Conservation (phyloP, 148 eudicot genomes). For the Amaranthus hypochondriacus region DNA sequence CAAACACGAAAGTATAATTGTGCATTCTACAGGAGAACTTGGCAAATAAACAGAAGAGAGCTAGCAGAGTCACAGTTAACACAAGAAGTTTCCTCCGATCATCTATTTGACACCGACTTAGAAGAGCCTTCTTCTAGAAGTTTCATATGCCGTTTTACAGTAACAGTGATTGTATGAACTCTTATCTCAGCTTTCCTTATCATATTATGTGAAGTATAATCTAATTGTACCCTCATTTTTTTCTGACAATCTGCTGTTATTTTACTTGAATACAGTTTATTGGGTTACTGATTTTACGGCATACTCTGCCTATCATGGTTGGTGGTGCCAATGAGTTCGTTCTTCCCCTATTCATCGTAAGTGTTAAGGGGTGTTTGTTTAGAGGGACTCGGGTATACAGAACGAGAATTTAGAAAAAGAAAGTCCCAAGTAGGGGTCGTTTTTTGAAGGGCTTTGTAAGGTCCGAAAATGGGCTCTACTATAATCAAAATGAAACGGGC, state of each 20-base stretch:
- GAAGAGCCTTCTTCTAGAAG: slow-evolving; percentile 71
- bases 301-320: slow-evolving; percentile 58
- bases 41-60: slow-evolving; percentile 64
- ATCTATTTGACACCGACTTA: slow-evolving; percentile 34
- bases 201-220: not conserved
- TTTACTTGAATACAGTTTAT: slow-evolving; percentile 47
- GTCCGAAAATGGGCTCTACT: too few relatives aligned
- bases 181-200: slow-evolving; percentile 16
- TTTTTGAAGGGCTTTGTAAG: too few relatives aligned
- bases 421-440: too few relatives aligned
- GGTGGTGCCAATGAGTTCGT: slow-evolving; percentile 51
- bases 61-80: slow-evolving; percentile 42
- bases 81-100: slow-evolving; percentile 52
- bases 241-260: slow-evolving; percentile 1
- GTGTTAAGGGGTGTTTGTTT: slow-evolving; percentile 9
- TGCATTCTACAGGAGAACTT: slow-evolving; percentile 57
- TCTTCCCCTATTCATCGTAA: slow-evolving; percentile 60
- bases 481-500: too few relatives aligned
- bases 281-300: slow-evolving; percentile 73
- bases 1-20: not conserved
- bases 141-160: slow-evolving; percentile 45
- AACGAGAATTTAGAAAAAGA: too few relatives aligned
- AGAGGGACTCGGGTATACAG: too few relatives aligned
- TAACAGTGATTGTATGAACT: slow-evolving; percentile 55
- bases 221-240: not conserved